These are phyloP conservation scores for Suillus plorans DNA, from an alignment of 768 basidiomycete species.

Conservation along the genomic window DNA sequence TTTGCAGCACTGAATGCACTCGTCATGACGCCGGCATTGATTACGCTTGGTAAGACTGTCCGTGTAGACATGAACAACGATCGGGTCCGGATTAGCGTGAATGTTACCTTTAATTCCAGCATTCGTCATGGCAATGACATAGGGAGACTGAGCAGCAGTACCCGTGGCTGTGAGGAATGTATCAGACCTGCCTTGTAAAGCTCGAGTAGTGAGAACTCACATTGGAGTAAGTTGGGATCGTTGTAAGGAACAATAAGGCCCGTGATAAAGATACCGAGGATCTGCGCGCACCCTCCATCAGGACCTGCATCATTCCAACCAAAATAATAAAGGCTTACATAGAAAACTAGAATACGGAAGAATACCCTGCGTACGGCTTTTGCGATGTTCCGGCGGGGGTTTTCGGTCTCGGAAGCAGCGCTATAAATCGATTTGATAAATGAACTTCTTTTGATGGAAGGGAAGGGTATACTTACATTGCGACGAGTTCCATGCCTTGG, in stretches of 20 bases:
- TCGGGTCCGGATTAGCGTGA: neutral
- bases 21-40: constrained; percentile 73
- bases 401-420: constrained; percentile 76
- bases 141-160: constrained; percentile 75
- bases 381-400: constrained; percentile 73
- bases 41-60: constrained; percentile 58
- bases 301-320: neutral
- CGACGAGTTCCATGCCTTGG: constrained; percentile 76
- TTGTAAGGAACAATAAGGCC: constrained; percentile 77
- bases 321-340: constrained; percentile 38
- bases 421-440: constrained; percentile 30
- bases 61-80: constrained; percentile 4
- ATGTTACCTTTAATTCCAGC: constrained; percentile 61
- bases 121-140: constrained; percentile 73
- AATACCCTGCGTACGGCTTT: constrained; percentile 79
- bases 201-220: constrained; percentile 21
- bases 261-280: constrained; percentile 65
- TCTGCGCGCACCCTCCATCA: constrained; percentile 32
- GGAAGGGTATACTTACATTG: constrained; percentile 48
- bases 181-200: neutral
- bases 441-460: constrained; percentile 5
- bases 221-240: constrained; percentile 48
- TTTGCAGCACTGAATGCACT: constrained; percentile 73
- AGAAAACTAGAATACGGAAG: constrained; percentile 79
- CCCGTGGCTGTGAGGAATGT: constrained; percentile 45